Conservation (phyloP, 1,284 basidiomycete species). For the Lignosus rhinocerotis region DNA sequence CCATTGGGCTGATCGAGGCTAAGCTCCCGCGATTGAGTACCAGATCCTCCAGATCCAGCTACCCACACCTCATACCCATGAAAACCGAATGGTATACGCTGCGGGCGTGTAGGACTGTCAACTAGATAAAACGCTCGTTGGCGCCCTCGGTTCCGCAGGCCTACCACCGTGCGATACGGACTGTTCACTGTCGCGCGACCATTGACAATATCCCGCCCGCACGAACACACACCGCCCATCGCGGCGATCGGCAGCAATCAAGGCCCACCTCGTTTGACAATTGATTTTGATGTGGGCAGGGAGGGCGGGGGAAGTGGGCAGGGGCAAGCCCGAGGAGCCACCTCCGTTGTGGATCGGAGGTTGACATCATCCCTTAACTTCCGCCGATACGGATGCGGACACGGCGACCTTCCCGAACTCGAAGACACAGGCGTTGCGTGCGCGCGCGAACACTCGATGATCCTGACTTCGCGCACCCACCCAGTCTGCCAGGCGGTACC, state of each 20-base stretch:
- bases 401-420: background rate
- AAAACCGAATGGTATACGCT: too few species aligned
- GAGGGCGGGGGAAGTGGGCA: too few species aligned
- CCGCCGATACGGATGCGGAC: slow-evolving; percentile 8
- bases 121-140: background rate
- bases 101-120: too few species aligned
- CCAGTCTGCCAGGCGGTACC: background rate
- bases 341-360: slow-evolving; percentile 24
- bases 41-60: background rate
- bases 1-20: background rate
- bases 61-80: background rate
- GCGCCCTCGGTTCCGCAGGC: background rate
- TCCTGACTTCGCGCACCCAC: slow-evolving; percentile 2
- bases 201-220: background rate
- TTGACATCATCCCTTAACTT: slow-evolving; percentile 22
- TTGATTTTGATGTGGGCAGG: slow-evolving; percentile 1
- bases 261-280: background rate
- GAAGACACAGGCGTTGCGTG: background rate
- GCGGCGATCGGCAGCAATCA: background rate
- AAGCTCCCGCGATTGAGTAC: background rate
- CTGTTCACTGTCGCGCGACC: background rate
- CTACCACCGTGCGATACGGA: background rate
- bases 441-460: background rate
- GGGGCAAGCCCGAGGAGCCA: background rate
- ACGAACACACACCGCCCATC: background rate